These are phyloP conservation scores for Eutrema yunnanense DNA, from an alignment of 345 rosid species.

Conservation along the genomic window DNA sequence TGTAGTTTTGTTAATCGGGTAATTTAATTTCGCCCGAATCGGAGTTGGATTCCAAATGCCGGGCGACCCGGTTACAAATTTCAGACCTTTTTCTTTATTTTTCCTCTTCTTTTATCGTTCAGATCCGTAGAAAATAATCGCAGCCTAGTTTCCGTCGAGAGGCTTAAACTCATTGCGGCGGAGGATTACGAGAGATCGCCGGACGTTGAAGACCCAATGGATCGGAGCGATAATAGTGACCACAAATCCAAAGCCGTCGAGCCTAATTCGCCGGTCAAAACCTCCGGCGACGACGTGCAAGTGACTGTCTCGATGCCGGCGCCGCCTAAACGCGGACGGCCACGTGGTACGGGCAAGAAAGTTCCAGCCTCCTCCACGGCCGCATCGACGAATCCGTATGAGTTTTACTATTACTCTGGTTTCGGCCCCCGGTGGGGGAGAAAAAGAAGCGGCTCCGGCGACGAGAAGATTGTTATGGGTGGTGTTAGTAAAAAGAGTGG, in stretches of 20 bases:
- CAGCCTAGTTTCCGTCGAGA: conserved; percentile 47
- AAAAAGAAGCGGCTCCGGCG: conserved; percentile 41
- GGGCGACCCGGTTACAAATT: conserved; percentile 26
- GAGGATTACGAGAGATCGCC: conserved; percentile 30
- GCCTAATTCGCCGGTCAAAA: conserved; percentile 31
- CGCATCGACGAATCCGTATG: conserved; percentile 42
- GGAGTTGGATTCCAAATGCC: not conserved
- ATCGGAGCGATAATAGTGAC: conserved; percentile 15
- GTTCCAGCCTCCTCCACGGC: conserved; percentile 22
- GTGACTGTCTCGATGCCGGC: not conserved
- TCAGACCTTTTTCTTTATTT: conserved; percentile 4
- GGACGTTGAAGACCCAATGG: conserved; percentile 13
- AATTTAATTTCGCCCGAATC: conserved; percentile 26
- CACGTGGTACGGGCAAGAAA: conserved; percentile 34
- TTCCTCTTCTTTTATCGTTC: not conserved
- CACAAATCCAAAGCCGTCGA: conserved; percentile 28
- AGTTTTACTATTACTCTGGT: conserved; percentile 93
- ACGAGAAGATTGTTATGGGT: conserved; percentile 3
- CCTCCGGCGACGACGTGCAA: conserved; percentile 8
- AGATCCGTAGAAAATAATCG: conserved; percentile 13
- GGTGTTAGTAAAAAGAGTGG: conserved; percentile 11
- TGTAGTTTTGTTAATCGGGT: conserved; percentile 31
- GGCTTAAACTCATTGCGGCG: conserved; percentile 30
- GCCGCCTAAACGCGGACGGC: conserved; percentile 35
- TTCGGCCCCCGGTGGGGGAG: conserved; percentile 91